Conservation (phyloP, 1,284 basidiomycete genomes). For the Inonotus hispidus region DNA sequence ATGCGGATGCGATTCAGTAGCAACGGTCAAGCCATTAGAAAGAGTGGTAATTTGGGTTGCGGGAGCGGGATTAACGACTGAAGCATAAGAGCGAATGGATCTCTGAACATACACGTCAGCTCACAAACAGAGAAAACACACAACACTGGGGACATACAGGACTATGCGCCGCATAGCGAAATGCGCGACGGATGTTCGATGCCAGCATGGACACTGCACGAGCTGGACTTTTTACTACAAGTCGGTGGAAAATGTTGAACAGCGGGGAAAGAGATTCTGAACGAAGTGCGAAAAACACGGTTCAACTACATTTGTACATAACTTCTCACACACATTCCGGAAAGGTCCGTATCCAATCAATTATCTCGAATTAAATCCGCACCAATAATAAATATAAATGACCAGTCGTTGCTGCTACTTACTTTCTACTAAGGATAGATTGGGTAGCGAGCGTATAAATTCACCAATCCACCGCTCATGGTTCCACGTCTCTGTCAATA, state of each 20-base stretch:
- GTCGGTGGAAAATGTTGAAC: neutral
- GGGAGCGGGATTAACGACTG: slow-evolving; percentile 64
- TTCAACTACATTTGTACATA: neutral
- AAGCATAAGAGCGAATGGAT: slow-evolving; percentile 59
- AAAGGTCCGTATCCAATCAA: slow-evolving; percentile 3
- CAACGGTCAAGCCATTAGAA: slow-evolving; percentile 88
- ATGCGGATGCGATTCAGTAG: slow-evolving; percentile 87
- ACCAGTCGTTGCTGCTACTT: neutral
- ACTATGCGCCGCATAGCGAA: slow-evolving; percentile 52
- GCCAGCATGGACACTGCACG: slow-evolving; percentile 38
- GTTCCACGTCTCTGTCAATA: neutral
- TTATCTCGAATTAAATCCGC: neutral
- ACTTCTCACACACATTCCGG: slow-evolving; percentile 12
- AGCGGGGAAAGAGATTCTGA: neutral
- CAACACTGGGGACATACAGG: slow-evolving; percentile 37
- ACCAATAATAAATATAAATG: neutral
- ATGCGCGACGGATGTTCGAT: slow-evolving; percentile 51
- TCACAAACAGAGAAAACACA: neutral
- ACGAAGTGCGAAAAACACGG: slow-evolving; percentile 2
- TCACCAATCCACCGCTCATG: slow-evolving; percentile 5
- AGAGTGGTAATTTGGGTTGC: slow-evolving; percentile 86
- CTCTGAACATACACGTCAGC: slow-evolving; percentile 27
- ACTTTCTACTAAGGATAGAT: neutral
- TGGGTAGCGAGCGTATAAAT: slow-evolving; percentile 6
- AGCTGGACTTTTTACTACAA: slow-evolving; percentile 7